Evolutionary conservation across 116 monocot genomes (phyloP), one percentile per base, ranked within the genome.

Genomic region (Iris pallida): DNA sequence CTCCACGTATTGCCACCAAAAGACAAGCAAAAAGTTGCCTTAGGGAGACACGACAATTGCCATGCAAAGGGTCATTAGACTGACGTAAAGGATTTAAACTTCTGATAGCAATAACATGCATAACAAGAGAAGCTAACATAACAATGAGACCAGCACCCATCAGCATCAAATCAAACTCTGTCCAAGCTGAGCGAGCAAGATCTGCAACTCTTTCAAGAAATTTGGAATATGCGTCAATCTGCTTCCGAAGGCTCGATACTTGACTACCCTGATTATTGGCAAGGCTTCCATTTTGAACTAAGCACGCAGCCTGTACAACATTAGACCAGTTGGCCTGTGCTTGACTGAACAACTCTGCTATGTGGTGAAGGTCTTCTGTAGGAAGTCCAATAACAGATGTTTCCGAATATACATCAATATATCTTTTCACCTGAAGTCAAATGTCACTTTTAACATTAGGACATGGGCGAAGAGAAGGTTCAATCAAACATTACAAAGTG

Each of bases 141-240:
- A 90, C 6, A 40, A 17, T 47, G 45, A 93, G 78, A 62, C 98
- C 98, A 82, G 74, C 61, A 41, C 70, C 76, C 98, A 98, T 98
- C 71, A 88, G 65, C 54, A 52, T 51, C 68, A 93, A 71, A 84
- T 98, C 82, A 81, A 98, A 98, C 59, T 98, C 93, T 15, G 98
- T 93, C 98, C 98, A 98, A 59, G 90, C 86, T 59, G 86, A 83
- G 43, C 90, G 90, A 69, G 98, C 98, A 72, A 98, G 82, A 74
- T 82, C 68, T 9, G 98, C 93, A 82, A 98, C 87, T 76, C 76
- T 82, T 77, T 75, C 60, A 68, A 98, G 82, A 75, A 93, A 98
- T 9, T 72, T 19, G 59, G 84, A 90, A 79, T 85, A 93, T 53
- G 76, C 82, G 80, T 79, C 72, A 76, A 93, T 84, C 74, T 94